Base-by-base conservation (phyloP, 75 land plant genomes). In the Pinus albicaulis region DNA sequence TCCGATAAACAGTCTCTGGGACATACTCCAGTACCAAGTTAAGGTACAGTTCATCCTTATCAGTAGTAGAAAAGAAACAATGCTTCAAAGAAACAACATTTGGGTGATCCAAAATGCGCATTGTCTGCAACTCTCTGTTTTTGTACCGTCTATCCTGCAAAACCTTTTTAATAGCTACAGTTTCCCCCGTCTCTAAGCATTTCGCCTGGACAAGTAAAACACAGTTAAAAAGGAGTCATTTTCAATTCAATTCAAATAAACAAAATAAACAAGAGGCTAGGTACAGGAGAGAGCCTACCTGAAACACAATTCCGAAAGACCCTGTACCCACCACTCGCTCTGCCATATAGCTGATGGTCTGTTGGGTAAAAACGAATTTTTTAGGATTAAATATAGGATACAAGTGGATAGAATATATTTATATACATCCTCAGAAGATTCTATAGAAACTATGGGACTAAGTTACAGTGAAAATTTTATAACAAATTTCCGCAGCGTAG, bases 111-210 rank as follows among this genome's bases (percentile, higher is more conserved):
- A 93, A 85, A 69, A 91, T 89, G 3, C 91, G 91, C 94, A 93
- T 93, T 13, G 89, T 91, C 69, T 93, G 94, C 77, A 93, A 80
- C 78, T 93, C 96, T 73, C 96, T 86, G 76, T 93, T 93, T 78
- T 93, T 93, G 71, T 93, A 93, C 55, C 96, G 82, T 81, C 86
- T 93, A 83, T 93, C 96, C 69, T 93, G 96, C 62, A 93, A 87
- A 74, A 93, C 96, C 76, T 93, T 93, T 77, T 93, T 93, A 59
- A 93, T 93, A 3, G 96, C 96, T 12, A 93, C 94, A 48, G 91
- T 91, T 79, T 93, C 96, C 36, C 94, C 96, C 19, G 96, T 91
- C 76, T 93, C 96, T 36, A 93, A 75, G 78, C 96, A 93, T 62
- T 91, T 93, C 38, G 96, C 96, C 96, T 93, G 79, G 56, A 80